Base-by-base conservation (phyloP, 2,329 filamentous ascomycete species). In the Sphaerulina vaccinii region DNA sequence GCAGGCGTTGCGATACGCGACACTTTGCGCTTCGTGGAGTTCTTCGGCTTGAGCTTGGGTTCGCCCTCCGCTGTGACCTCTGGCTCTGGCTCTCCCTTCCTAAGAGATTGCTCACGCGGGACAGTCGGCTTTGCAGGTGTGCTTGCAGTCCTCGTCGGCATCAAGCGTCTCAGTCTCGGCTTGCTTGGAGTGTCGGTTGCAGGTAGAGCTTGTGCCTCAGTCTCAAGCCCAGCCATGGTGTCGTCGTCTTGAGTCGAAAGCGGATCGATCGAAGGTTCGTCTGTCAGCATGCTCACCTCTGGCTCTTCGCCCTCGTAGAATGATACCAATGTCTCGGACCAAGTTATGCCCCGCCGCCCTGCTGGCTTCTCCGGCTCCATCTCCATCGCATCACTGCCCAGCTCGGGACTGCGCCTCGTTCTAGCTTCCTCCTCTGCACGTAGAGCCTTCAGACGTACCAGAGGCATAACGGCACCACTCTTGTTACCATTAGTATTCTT, bases 401-500 rank as follows among this genome's bases (percentile, higher is more conserved):
- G 49, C 1, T 49, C 49, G 10, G 54, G 43, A 24, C 19, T 56
- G 10, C 54, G 52, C 10, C 37, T 51, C 10, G 46, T 50, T 10
- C 36, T 53, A 49, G 45, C 36, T n/a, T 49, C 45, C n/a, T 57
- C 40, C 18, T 57, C 55, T 13, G 52, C 52, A 16, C 65, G 63
- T 8, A 79, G 64, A 50, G 73, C 74, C 19, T 69, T 64, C 9
- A 79, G 63, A 24, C 73, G 68, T 7, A 73, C 57, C n/a, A 62
- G 65, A 38, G 76, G 75, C 46, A 72, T 62, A 19, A 77, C 61
- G 13, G 71, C 68, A 19, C 71, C 72, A 39, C 72, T 71, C 52
- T 78, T 79, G 62, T 79, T 79, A 62, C 74, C 75, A 35, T 72
- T 68, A 7, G 77, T 79, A 58, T 79, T 79, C 43, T 64, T 66